Evolutionary conservation across 352 stramenopile species (phyloP), one percentile per base, ranked within the genome.

Genomic region (Globisporangium okanoganense): DNA sequence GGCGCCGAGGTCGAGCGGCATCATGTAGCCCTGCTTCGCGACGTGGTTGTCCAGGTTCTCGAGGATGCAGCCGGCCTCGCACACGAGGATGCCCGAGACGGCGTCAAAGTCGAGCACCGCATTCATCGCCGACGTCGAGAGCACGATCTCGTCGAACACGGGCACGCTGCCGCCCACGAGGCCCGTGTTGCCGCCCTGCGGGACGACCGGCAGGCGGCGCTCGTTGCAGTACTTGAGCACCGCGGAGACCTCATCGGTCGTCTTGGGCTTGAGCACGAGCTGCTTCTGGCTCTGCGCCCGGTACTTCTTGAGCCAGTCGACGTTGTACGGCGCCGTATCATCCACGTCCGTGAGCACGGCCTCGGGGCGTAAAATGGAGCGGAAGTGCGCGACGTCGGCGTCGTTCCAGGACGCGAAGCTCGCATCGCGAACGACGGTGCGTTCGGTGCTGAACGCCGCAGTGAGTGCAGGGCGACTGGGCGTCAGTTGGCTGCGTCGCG

Each of bases 101-200:
- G 77, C 68, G 72, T 99, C 94, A 55, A 99, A 93, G 7, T 77
- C 78, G n/a, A 96, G 58, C 31, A 99, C 92, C 5, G 61, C 76
- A 79, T 96, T 97, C 87, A 99, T 96, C 18, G 75, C 71, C 60
- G 89, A 84, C 25, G 94, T 79, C 6, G 84, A 98, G 14, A 99
- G 68, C 59, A 99, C 85, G 51, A 99, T 88, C 79, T 99, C 95
- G 66, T 97, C 79, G 47, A 85, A 76, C n/a, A 96, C 73, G 0
- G 90, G 87, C 25, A 97, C 79, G 27, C 82, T 90, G 41, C 96
- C 96, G 41, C 97, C 96, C 10, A 99, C 97, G n/a, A 99, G 80
- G 0, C 95, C 92, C 24, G 97, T 99, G 73, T 99, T 99, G 49
- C 97, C 97, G 57, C 91, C 96, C 69, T 99, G 97, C 5, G 96